Evolutionary conservation across 208 protist genomes (phyloP), one percentile per base, ranked within the genome.

Genomic region (Strigomonas oncopelti): DNA sequence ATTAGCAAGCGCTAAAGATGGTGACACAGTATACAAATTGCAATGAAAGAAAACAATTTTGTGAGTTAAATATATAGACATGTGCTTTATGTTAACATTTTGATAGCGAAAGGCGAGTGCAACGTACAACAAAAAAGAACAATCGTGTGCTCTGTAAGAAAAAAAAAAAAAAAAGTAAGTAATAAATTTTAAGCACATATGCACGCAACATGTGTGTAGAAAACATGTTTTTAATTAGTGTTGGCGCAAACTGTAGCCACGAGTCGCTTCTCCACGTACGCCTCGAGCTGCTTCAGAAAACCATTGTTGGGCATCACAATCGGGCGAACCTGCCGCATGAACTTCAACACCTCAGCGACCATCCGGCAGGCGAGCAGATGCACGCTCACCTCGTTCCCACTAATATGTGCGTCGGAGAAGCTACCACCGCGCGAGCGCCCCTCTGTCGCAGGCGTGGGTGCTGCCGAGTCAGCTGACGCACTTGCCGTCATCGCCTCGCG

Each of bases 271-370:
- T 51, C 16, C 45, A 38, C 45, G 32, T 62, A 48, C 18, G 18
- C 36, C 18, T 62, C 5, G 5, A 62, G 24, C 25, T 62, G 58
- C 20, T 62, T 62, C 9, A 24, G 32, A 20, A 62, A 62, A 3
- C 58, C 58, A 13, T 62, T 38, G 31, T 62, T 62, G 2, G 58
- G 58, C 18, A 25, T 27, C 9, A 62, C 58, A 48, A 62, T 48
- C 18, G 31, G 45, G 5, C 58, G 58, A 3, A 38, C 58, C 32
- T 62, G 31, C 8, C 32, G 31, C 4, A 62, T 38, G 45, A 62
- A 62, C 25, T 62, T 38, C 2, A 62, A 18, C 25, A 29, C 32
- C 14, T 51, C 32, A 8, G 4, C 45, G 14, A 62, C 58, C 58
- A 62, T 62, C 45, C 45, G 58, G n/a, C 45, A 24, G 9, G 58